Base-by-base conservation (phyloP, 441 rosid genomes). In the Flueggea neowawraea region DNA sequence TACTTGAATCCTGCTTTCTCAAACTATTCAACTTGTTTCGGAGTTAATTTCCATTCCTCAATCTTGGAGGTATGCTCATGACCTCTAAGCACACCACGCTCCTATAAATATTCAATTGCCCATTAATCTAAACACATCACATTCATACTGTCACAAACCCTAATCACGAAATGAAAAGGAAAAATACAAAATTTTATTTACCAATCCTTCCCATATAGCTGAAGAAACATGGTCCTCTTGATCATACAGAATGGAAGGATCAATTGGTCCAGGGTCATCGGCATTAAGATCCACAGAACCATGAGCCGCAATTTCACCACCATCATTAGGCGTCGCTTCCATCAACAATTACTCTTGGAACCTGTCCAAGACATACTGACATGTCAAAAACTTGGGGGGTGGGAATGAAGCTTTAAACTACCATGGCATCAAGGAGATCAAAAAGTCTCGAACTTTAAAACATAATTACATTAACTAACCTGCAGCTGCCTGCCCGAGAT, bases 21-120 rank as follows among this genome's bases (percentile, higher is more conserved):
- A 9, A 87, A 90, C 69, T 85, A 72, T 54, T 76, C 86, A 31
- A 78, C 74, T 60, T 87, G 96, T 41, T 74, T 77, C 33, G 60
- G 66, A 0, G 80, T 82, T 55, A 87, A 85, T 77, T 80, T 89
- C 94, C 96, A 89, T 59, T 84, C 91, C 49, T 83, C 87, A 16
- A 89, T 81, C 70, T 87, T 83, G 31, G 89, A 86, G 0, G 96
- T 89, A 64, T 87, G 84, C 61, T 85, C 96, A 31, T 87, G 96
- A 57, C 91, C 87, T 71, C 94, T 83, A 60, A 89, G 85, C 48
- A 78, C 89, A 31, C 90, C 91, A 54, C 96, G 82, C 69, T 89
- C 96, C 88, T 89, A 58, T 41, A 55, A 22, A 54, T 52, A 14
- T 43, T 43, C 49, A 31, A 0, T 1, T 44, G 50, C 14, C 22